Evolutionary conservation across 805 yeast species (phyloP).

Genomic region (Saccharomyces kudriavzevii): DNA sequence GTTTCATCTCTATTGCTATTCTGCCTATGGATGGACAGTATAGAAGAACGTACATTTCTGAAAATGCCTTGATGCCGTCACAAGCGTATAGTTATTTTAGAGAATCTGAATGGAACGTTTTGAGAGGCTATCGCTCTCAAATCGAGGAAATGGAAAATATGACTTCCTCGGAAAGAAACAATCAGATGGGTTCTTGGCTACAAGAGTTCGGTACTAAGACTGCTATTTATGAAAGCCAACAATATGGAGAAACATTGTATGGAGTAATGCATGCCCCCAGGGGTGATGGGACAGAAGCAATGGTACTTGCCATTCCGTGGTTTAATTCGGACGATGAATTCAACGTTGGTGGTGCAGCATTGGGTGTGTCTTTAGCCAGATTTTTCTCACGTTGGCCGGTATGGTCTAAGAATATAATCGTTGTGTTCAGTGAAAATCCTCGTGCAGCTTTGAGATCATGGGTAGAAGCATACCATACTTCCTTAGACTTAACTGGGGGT

Average conservation of each 20-base stretch:
- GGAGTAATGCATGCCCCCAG: slow-evolving; percentile 86
- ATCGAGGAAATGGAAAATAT: slow-evolving; percentile 31
- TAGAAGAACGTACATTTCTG: slow-evolving; percentile 80
- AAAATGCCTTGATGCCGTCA: slow-evolving; percentile 94
- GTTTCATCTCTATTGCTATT: slow-evolving; percentile 50
- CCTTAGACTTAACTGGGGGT: slow-evolving; percentile 84
- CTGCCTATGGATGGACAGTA: slow-evolving; percentile 74
- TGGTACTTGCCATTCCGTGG: slow-evolving; percentile 90
- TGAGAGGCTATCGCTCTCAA: slow-evolving; percentile 66
- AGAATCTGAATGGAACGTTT: slow-evolving; percentile 88
- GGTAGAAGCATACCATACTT: slow-evolving; percentile 90
- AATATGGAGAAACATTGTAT: slow-evolving; percentile 48
- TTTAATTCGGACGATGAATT: slow-evolving; percentile 49
- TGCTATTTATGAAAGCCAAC: slow-evolving; percentile 35
- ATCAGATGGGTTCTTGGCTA: slow-evolving; percentile 49
- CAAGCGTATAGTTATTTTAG: slow-evolving; percentile 88
- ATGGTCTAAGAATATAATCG: slow-evolving; percentile 90
- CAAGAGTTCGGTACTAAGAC: slow-evolving; percentile 66
- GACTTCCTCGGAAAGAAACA: slow-evolving; percentile 34
- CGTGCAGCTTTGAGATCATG: slow-evolving; percentile 65
- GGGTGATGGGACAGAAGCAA: slow-evolving; percentile 93
- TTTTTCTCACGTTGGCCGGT: slow-evolving; percentile 80
- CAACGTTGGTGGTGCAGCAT: slow-evolving; percentile 75
- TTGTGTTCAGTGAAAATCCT: slow-evolving; percentile 73
- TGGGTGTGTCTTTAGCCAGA: slow-evolving; percentile 64